Evolutionary conservation across 208 protist species (phyloP), one percentile per base, ranked within the genome.

Genomic region (Leishmania turanica): DNA sequence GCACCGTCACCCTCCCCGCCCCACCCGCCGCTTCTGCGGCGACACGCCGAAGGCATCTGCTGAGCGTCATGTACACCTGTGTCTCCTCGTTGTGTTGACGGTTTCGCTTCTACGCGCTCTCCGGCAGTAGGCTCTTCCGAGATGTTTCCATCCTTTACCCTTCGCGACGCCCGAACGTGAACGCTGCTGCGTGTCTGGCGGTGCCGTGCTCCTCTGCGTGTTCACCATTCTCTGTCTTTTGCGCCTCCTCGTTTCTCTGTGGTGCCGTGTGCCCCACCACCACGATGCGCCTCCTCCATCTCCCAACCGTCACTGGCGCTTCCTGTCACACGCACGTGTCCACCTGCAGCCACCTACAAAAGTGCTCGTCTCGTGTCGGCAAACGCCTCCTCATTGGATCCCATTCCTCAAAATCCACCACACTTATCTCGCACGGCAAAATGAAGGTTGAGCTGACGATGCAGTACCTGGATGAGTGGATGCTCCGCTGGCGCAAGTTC

Each of bases 401-500:
- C n/a, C 47, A 74, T 64, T 47, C 13, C 65, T 70, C 34, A 21
- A 45, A 9, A 42, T 9, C 4, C 65, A 42, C 34, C 11, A 6
- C n/a, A 40, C 37, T 17, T 66, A 5, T 66, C 56, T 47, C 47
- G 11, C 40, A 34, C 19, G 31, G 42, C 56, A 49, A 92, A 45
- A 90, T 89, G 86, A 98, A 98, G 84, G 89, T 92, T 77, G 95
- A 98, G 80, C 69, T 98, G 27, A 95, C 89, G n/a, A 78, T 98
- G 85, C 95, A 98, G 90, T 91, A 93, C 84, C 87, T 98, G 68
- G 95, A 98, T 77, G 93, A 96, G 84, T 98, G 95, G 95, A 97
- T 97, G 95, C 89, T 97, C 75, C 92, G 92, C 66, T 97, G 95
- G 95, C 84, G 92, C 70, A 96, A 96, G 85, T 97, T 95, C 82